Evolutionary conservation across 23 red algal genomes (phyloP).

Genomic region (Chondrus crispus): DNA sequence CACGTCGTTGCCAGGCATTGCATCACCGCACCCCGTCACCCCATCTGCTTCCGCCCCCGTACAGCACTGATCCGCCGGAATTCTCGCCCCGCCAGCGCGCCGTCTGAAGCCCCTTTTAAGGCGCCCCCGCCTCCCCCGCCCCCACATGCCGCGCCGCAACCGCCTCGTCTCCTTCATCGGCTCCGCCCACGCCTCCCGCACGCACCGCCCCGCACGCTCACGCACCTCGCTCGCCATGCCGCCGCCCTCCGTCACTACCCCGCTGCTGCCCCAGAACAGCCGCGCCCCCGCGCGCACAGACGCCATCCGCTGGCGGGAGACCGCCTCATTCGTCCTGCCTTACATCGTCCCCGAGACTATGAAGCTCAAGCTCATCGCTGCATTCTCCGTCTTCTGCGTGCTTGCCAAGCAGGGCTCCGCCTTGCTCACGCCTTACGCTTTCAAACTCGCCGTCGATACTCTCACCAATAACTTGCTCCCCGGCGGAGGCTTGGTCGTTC

Average conservation of each 20-base stretch:
- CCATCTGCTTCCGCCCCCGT: too few species aligned
- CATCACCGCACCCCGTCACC: too few species aligned
- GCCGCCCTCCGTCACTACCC: background rate
- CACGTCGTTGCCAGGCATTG: too few species aligned
- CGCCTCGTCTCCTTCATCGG: too few species aligned
- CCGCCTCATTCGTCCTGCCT: background rate
- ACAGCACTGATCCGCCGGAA: too few species aligned
- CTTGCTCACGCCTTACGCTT: constrained; percentile 54
- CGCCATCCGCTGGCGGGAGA: constrained; percentile 31
- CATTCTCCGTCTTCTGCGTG: constrained; percentile 27
- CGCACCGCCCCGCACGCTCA: too few species aligned
- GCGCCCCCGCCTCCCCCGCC: too few species aligned
- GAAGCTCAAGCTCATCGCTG: constrained; percentile 12
- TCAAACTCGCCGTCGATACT: constrained; percentile 68
- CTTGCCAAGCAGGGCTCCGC: constrained; percentile 30
- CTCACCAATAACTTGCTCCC: background rate
- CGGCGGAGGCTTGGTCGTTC: background rate
- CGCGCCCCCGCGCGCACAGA: background rate
- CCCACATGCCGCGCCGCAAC: too few species aligned
- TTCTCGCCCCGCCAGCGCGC: too few species aligned
- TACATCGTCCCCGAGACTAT: constrained; percentile 31
- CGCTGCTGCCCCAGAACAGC: background rate
- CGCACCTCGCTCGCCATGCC: too few species aligned
- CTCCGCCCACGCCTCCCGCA: too few species aligned
- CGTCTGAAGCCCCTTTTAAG: too few species aligned